Base-by-base conservation (phyloP, 2,329 filamentous ascomycete species). In the Aurifilum marmelostoma region DNA sequence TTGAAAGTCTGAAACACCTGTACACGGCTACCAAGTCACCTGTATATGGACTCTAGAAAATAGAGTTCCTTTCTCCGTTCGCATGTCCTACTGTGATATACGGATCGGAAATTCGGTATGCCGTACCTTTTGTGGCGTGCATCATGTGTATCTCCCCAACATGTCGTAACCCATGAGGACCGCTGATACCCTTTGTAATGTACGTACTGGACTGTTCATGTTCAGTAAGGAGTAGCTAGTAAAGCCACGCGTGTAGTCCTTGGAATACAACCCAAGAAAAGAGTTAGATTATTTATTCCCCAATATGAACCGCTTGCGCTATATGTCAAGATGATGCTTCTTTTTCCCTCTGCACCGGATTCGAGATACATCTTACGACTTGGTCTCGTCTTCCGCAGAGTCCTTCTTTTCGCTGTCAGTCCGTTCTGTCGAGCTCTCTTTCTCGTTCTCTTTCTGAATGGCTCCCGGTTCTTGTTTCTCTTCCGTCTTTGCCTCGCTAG, bases 391-490 rank as follows among this genome's bases (percentile, higher is more conserved):
- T 41, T 52, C 56, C 54, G 64, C 32, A 18, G 65, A 37, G 34
- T 67, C 60, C 62, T 61, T 65, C 39, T 67, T 61, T n/a, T 67
- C 67, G 27, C 2, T 24, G 14, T 18, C 29, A 50, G 8, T 12
- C 7, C 8, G 29, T 11, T 34, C 41, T 47, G n/a, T 41, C 47
- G 62, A 59, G 29, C 56, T 59, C 32, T 60, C 60, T 21, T 32
- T 54, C 58, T 66, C 65, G 43, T 47, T 47, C 43, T 47, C 43
- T n/a, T 47, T 47, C 21, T 34, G 18, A 16, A n/a, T 50, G 65
- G n/a, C 65, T 34, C 65, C 50, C 56, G 63, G 32, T 11, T 63
- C 70, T n/a, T 65, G 62, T 50, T 73, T 72, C 29, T 74, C 74
- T 11, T 73, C 73, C 61, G 54, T 64, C 34, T 71, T 69, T 32